A percentile compares a stretch with the other conserved stretches of the same genome.
Evolutionary conservation across 78 protist species (phyloP).

Genomic region (Isochrysis galbana): DNA sequence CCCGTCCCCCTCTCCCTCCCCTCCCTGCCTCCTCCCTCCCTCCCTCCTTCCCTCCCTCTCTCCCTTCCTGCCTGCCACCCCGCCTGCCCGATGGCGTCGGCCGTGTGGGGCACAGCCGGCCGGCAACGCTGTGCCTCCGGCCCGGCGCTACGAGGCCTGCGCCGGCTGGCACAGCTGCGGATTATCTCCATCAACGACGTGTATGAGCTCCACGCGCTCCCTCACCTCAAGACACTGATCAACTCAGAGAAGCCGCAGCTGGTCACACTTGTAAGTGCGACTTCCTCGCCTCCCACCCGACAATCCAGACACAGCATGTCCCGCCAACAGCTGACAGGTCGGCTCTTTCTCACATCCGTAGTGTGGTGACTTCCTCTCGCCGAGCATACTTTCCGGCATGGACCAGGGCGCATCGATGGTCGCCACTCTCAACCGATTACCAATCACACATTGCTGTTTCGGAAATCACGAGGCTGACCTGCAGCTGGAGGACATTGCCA

Average conservation of each 20-base stretch:
- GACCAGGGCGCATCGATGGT: constrained; percentile 50
- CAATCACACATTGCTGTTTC: constrained; percentile 21
- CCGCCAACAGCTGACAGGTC: background rate
- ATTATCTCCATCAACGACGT: constrained; percentile 44
- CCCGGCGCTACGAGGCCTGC: too few species aligned
- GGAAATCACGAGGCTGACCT: constrained; percentile 48
- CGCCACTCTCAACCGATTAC: constrained; percentile 21
- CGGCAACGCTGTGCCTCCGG: too few species aligned
- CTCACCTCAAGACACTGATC: background rate
- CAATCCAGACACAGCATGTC: too few species aligned
- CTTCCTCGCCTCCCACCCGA: too few species aligned
- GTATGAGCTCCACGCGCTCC: constrained; percentile 37
- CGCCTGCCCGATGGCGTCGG: too few species aligned
- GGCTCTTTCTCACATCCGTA: background rate
- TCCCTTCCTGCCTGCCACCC: too few species aligned
- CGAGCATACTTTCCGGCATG: constrained; percentile 23
- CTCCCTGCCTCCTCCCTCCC: too few species aligned
- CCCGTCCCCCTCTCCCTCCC: too few species aligned
- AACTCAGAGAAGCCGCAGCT: background rate
- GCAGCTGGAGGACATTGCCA: background rate
- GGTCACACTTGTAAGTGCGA: background rate
- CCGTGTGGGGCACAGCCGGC: too few species aligned
- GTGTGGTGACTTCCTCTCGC: constrained; percentile 49
- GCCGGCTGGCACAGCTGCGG: too few species aligned
- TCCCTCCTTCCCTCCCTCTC: too few species aligned